These are phyloP conservation scores for Aegle marmelos DNA, from an alignment of 345 rosid genomes.

Conservation along the genomic window DNA sequence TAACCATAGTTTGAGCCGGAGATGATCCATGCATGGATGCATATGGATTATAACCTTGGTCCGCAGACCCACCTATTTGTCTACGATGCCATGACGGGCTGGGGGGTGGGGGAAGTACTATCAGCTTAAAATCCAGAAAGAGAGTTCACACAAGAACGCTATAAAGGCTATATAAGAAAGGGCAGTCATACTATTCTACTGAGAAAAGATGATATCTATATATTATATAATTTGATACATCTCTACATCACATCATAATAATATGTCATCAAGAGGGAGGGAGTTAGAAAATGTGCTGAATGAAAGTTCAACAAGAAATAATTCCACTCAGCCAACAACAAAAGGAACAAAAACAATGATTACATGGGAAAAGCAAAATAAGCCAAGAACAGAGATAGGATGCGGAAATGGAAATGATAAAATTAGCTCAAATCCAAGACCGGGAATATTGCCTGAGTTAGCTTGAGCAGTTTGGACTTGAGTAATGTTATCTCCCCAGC, in stretches of 20 bases:
- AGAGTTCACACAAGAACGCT: not conserved
- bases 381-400: not conserved
- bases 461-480: constrained; percentile 95
- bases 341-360: not conserved
- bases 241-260: not conserved
- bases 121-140: constrained; percentile 6
- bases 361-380: not conserved
- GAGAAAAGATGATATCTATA: no score
- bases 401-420: not conserved
- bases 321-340: not conserved
- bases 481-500: constrained; percentile 98
- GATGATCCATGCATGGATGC: constrained; percentile 73
- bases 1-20: constrained; percentile 74
- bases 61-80: constrained; percentile 48
- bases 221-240: no score
- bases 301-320: not conserved
- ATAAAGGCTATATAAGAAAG: not conserved
- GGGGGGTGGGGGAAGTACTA: not conserved
- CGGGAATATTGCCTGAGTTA: constrained; percentile 64
- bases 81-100: constrained; percentile 65
- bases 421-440: not conserved
- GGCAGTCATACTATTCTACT: not conserved
- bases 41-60: constrained; percentile 88
- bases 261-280: not conserved
- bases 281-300: not conserved